Conservation (phyloP, 495 filamentous ascomycete species). For the Hyaloscypha hepaticicola region DNA sequence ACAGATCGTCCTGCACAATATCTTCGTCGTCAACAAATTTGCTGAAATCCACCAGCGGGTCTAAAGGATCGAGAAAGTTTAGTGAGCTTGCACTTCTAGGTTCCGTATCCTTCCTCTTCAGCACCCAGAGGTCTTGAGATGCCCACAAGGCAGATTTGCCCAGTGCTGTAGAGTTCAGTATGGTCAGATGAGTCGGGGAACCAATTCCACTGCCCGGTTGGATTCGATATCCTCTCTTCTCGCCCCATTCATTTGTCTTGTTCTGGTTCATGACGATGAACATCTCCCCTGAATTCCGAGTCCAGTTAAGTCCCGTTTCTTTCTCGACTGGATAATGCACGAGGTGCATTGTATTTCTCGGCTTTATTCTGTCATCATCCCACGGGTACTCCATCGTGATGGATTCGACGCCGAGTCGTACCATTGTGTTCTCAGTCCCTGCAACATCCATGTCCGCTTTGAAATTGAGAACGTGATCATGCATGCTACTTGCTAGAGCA, state of each 20-base stretch:
- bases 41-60: constrained; percentile 55
- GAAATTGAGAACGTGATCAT: constrained; percentile 61
- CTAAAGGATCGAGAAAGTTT: constrained; percentile 45
- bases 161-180: constrained; percentile 48
- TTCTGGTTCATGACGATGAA: constrained; percentile 54
- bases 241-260: constrained; percentile 50
- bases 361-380: constrained; percentile 36
- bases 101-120: constrained; percentile 54
- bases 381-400: constrained; percentile 41
- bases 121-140: constrained; percentile 49
- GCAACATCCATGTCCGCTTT: constrained; percentile 57
- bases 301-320: constrained; percentile 51
- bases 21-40: constrained; percentile 55
- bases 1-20: constrained; percentile 53
- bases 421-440: constrained; percentile 49
- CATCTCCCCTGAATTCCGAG: constrained; percentile 47
- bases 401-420: constrained; percentile 42
- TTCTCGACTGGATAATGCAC: constrained; percentile 42
- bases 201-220: constrained; percentile 34
- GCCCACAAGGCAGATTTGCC: constrained; percentile 48
- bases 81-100: constrained; percentile 44
- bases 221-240: constrained; percentile 55
- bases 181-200: constrained; percentile 45
- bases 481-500: constrained; percentile 51
- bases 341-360: constrained; percentile 56